Evolutionary conservation across 306 rosid species (phyloP).

Genomic region (Fagus sylvatica): DNA sequence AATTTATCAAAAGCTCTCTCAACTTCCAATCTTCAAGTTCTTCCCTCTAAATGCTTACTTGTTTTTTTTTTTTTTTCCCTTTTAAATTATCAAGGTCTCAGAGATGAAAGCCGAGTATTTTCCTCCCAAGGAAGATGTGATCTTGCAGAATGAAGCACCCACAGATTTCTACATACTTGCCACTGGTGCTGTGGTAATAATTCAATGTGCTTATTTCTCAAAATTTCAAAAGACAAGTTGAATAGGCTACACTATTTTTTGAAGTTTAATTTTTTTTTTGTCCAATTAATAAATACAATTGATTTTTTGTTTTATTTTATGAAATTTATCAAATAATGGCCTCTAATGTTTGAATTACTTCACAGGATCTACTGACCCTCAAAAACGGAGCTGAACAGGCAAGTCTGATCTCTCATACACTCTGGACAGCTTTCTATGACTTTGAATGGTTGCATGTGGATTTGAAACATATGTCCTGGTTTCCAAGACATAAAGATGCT

Average conservation of each 20-base stretch:
- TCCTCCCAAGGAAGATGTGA: conserved; percentile 95
- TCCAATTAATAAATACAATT: neutral
- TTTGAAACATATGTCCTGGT: neutral
- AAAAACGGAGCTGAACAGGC: conserved; percentile 81
- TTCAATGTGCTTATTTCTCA: conserved; percentile 2
- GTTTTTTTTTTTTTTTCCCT: conserved; percentile 19
- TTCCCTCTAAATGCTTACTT: conserved; percentile 11
- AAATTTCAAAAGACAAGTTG: neutral
- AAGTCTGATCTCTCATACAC: conserved; percentile 29
- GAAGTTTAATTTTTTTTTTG: neutral
- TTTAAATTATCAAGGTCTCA: conserved; percentile 55
- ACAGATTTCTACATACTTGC: conserved; percentile 89
- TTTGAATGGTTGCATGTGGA: neutral
- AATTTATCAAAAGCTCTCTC: conserved; percentile 25
- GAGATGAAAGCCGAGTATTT: conserved; percentile 99
- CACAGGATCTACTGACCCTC: conserved; percentile 66
- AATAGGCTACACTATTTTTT: neutral
- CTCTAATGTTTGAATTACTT: conserved; percentile 28
- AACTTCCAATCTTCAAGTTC: neutral
- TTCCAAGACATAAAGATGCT: neutral
- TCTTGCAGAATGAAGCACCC: conserved; percentile 95
- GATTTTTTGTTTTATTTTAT: neutral
- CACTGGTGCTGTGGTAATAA: conserved; percentile 82
- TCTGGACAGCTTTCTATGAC: neutral
- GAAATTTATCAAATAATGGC: conserved; percentile 1